These are phyloP conservation scores for Ajuga reptans DNA, from an alignment of 305 asterid species.

Conservation along the genomic window DNA sequence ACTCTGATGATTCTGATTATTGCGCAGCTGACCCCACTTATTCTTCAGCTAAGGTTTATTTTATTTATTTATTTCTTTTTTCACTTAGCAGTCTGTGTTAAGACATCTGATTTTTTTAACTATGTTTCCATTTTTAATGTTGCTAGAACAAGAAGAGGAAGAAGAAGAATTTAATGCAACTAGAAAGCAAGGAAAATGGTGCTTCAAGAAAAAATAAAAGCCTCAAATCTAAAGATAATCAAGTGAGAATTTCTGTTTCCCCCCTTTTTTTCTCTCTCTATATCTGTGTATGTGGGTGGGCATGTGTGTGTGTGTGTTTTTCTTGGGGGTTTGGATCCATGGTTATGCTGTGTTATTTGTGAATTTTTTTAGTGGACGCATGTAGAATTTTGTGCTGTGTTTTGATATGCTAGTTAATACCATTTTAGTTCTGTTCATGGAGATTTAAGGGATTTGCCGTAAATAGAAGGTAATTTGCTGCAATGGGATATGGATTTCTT, in stretches of 20 bases:
- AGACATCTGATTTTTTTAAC: not conserved
- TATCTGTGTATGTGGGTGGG: not conserved
- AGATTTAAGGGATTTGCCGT: not conserved
- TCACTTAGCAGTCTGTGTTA: not conserved
- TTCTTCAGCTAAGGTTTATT: constrained; percentile 30
- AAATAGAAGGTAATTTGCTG: not conserved
- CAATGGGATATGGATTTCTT: not conserved
- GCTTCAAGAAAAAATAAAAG: constrained; percentile 31
- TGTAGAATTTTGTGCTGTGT: not conserved
- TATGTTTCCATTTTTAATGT: not conserved
- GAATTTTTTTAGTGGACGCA: not conserved
- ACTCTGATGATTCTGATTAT: constrained; percentile 15
- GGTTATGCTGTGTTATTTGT: constrained; percentile 5
- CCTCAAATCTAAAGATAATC: constrained; percentile 42
- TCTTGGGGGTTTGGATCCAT: constrained; percentile 15
- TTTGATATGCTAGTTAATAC: not conserved
- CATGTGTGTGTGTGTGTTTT: no score
- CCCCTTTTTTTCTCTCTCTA: not conserved
- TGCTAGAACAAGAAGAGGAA: constrained; percentile 20
- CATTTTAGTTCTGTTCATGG: not conserved
- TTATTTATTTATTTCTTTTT: not conserved
- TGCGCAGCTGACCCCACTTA: constrained; percentile 13
- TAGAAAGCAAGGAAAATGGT: constrained; percentile 32
- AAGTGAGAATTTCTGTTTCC: constrained; percentile 24
- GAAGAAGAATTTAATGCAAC: constrained; percentile 20